Evolutionary conservation across 2,329 filamentous ascomycete species (phyloP), one percentile per base, ranked within the genome.

Genomic region (Westerdykella aurantiaca): DNA sequence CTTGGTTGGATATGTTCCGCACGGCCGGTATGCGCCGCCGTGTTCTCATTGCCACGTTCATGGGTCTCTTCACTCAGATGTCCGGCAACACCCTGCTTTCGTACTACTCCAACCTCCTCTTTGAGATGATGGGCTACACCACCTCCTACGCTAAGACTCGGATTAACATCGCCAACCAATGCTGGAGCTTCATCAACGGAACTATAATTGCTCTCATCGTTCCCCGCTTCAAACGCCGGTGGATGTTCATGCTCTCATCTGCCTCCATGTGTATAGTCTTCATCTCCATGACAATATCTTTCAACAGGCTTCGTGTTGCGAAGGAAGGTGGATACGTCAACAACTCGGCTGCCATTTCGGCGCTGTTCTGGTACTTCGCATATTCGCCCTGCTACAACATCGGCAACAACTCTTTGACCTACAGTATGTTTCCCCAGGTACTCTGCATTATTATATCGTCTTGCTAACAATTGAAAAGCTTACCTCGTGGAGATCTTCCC

Each of bases 351-450:
- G 51, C 55, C 13, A 64, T 70, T 18, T 66, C 70, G 3, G 69
- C 69, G 31, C 53, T 82, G 25, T 75, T 82, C 61, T 83, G 80
- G 63, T 80, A 79, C 52, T 83, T 81, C 49, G 68, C 72, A 4
- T 83, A 81, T 59, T 73, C 72, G 9, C 77, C 79, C 3, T 57
- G 51, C 47, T 84, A 83, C 59, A 83, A 83, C 52, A 72, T 83
- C 39, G 80, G 79, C n/a, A 81, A 82, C 60, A 84, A 83, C 56
- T 78, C 81, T 12, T 68, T 85, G 43, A 81, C 79, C 1, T 82
- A 82, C 61, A 82, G 49, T 51, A 49, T 25, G 46, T 46, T 14
- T 34, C 57, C 23, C 18, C 9, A 29, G 9, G 34, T 22, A 31
- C 31, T 42, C 71, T 67, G 31, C 21, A 21, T 9, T 37, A 38